Base-by-base conservation (phyloP, 1,139 yeast genomes). In the Magnusiomyces suaveolens region DNA sequence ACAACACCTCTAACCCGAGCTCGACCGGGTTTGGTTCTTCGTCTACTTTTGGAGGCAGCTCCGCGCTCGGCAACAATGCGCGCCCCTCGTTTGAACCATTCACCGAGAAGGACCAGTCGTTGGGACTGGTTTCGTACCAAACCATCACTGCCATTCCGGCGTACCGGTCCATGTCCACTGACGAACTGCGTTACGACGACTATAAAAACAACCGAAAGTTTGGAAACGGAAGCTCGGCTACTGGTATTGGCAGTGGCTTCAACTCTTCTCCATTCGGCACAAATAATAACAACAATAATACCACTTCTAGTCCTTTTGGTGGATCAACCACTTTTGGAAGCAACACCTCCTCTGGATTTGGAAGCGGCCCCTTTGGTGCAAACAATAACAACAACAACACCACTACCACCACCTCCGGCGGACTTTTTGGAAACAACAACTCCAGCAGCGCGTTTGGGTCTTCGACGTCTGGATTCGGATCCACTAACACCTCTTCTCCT, bases 141-240 rank as follows among this genome's bases (percentile, higher is more conserved):
- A 83, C 82, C 63, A 83, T 94, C 59, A 75, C 86, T 23, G 79
- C 87, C 46, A 90, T 92, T 97, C 96, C 95, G 16, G 95, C 88
- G 65, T 92, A 92, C 68, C 77, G 78, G 61, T 82, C 82, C 64
- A 87, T 72, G 64, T 86, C 96, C 0, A 80, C 84, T 64, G 97
- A 90, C 69, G 98, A 92, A 68, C 77, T 92, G 69, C 79, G 99
- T 68, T 73, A 80, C 62, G 92, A 86, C 69, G 99, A 92, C 71
- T 92, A 92, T 67, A 82, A 83, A 64, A 87, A 83, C 59, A 81
- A 81, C 59, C 77, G 95, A 61, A 79, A 83, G 55, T 81, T 64
- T 60, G 86, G 84, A n/a, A 75, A 69, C 53, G 65, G 66, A 18
- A 63, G 64, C n/a, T 56, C 68, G 39, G 64, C 66, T 26, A 46